Conservation (phyloP, 2,329 filamentous ascomycete genomes). For the Phyllosticta capitalensis region DNA sequence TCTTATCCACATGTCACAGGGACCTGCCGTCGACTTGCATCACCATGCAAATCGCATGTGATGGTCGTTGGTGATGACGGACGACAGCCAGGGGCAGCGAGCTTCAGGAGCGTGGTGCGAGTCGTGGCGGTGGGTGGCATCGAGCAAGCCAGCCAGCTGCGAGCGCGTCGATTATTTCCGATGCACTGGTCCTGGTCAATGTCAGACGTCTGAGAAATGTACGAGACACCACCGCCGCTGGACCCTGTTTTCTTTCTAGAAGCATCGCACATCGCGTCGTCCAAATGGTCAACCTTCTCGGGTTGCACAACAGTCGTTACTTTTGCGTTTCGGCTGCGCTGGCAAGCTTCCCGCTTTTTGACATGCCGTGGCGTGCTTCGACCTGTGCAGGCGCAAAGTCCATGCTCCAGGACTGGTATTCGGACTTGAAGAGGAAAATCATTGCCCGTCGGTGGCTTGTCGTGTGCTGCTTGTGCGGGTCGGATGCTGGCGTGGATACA, state of each 20-base stretch:
- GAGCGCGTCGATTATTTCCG: background rate
- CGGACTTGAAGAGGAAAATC: background rate
- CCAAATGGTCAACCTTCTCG: background rate
- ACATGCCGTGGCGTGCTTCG: background rate
- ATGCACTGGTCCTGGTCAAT: background rate
- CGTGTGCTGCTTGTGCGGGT: no score
- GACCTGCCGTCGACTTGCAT: background rate
- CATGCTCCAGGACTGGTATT: background rate
- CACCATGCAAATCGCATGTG: background rate
- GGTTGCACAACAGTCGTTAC: background rate
- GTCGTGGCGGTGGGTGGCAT: background rate
- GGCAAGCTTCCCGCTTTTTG: background rate
- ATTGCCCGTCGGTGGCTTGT: background rate
- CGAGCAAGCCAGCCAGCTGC: background rate
- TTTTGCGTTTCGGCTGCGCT: background rate
- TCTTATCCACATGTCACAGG: background rate
- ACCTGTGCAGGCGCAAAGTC: background rate
- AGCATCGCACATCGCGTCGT: background rate
- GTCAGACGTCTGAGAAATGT: background rate
- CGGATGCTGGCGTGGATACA: no score
- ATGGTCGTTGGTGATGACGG: background rate
- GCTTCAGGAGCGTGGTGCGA: background rate
- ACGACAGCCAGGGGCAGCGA: background rate
- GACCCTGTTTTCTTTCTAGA: background rate
- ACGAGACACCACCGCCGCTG: background rate